Conservation (phyloP, 1,284 basidiomycete genomes). For the Amylostereum areolatum region DNA sequence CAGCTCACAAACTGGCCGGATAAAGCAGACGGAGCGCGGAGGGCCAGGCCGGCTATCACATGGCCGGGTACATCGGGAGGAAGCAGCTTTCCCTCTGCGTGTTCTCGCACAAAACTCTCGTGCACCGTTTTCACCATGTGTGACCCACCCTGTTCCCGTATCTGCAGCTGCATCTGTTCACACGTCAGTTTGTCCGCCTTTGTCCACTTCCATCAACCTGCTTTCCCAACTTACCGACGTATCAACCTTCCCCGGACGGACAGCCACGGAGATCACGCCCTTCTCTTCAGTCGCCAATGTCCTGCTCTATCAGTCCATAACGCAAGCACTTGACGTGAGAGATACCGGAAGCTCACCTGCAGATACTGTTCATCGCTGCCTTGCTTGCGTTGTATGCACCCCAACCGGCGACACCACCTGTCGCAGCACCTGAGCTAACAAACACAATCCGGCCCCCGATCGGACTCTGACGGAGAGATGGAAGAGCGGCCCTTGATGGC, state of each 20-base stretch:
- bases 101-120: slow-evolving; percentile 52
- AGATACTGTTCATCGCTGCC: slow-evolving; percentile 83
- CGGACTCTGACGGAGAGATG: slow-evolving; percentile 58
- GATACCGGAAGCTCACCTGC: slow-evolving; percentile 36
- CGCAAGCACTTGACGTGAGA: background rate
- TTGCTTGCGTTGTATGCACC: slow-evolving; percentile 76
- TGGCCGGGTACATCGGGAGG: slow-evolving; percentile 67
- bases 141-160: slow-evolving; percentile 41
- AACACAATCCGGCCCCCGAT: slow-evolving; percentile 67
- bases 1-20: slow-evolving; percentile 75
- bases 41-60: slow-evolving; percentile 65
- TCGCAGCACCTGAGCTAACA: slow-evolving; percentile 78
- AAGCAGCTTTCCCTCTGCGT: slow-evolving; percentile 60
- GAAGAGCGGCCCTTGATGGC: slow-evolving; percentile 60
- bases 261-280: slow-evolving; percentile 62
- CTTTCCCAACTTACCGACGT: slow-evolving; percentile 44
- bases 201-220: too few species aligned
- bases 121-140: slow-evolving; percentile 50
- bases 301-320: slow-evolving; percentile 29
- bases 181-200: too few species aligned
- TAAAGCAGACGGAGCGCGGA: slow-evolving; percentile 49
- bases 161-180: slow-evolving; percentile 59
- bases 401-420: slow-evolving; percentile 64
- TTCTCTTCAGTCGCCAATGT: slow-evolving; percentile 82
- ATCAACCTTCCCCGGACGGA: slow-evolving; percentile 84